Evolutionary conservation across 2,329 filamentous ascomycete genomes (phyloP).

Genomic region (Aspergillus niger): DNA sequence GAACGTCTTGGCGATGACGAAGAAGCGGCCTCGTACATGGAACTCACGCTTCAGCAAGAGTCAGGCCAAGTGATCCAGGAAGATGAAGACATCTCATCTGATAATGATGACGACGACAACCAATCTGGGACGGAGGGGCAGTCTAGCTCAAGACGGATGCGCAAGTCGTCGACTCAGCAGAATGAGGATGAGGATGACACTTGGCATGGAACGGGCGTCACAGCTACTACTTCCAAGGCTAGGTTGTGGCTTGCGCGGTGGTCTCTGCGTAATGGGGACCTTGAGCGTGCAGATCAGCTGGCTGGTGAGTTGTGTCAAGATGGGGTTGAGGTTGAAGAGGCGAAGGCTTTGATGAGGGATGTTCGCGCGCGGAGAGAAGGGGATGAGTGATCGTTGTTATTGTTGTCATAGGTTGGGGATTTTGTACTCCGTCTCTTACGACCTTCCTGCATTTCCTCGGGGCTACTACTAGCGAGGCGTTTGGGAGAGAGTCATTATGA

Average conservation of each 20-base stretch:
- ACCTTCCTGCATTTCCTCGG: not conserved
- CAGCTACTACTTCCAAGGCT: constrained; percentile 86
- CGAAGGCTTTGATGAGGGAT: constrained; percentile 87
- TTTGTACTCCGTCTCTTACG: not conserved
- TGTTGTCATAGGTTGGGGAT: not conserved
- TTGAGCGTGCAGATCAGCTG: constrained; percentile 72
- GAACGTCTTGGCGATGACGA: constrained; percentile 75
- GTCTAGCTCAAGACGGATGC: constrained; percentile 48
- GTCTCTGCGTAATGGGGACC: constrained; percentile 75
- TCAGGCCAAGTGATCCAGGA: constrained; percentile 61
- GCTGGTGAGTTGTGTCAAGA: constrained; percentile 93
- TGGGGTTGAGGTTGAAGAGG: constrained; percentile 94
- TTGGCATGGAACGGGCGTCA: constrained; percentile 73
- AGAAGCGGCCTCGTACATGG: constrained; percentile 91
- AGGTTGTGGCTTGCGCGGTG: constrained; percentile 89
- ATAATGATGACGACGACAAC: constrained; percentile 35
- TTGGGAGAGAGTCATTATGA: not conserved
- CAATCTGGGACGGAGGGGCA: constrained; percentile 39
- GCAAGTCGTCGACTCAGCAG: constrained; percentile 35
- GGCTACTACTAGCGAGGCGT: constrained; percentile 14
- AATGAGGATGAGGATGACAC: constrained; percentile 45
- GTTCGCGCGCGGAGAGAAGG: constrained; percentile 73
- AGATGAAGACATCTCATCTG: constrained; percentile 36
- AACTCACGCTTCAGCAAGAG: constrained; percentile 90
- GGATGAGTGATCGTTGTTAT: constrained; percentile 16